Evolutionary conservation across 2,329 filamentous ascomycete genomes (phyloP).

Genomic region (Sclerotinia nivalis): DNA sequence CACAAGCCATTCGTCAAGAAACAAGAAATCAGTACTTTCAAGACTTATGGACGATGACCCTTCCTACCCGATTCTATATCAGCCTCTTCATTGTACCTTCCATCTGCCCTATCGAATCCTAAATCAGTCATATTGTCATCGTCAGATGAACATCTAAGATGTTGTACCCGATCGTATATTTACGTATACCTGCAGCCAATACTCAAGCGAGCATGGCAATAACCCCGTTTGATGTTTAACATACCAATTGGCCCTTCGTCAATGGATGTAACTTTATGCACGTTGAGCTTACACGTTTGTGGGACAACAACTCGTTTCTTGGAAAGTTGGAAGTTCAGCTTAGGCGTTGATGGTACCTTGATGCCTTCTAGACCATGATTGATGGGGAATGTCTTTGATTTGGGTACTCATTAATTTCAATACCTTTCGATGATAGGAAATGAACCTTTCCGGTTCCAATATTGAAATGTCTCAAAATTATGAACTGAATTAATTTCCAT

Average conservation of each 20-base stretch:
- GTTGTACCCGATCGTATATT: slow-evolving; percentile 12
- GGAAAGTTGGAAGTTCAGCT: slow-evolving; percentile 19
- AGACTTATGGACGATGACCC: neutral
- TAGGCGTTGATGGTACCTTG: neutral
- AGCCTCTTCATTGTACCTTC: neutral
- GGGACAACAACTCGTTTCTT: neutral
- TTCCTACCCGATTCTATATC: neutral
- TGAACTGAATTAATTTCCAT: neutral
- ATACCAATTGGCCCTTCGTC: neutral
- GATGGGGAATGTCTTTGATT: neutral
- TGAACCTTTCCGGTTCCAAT: neutral
- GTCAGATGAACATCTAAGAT: slow-evolving; percentile 19
- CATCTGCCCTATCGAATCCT: slow-evolving; percentile 8
- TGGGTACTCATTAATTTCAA: neutral
- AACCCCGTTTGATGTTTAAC: slow-evolving; percentile 6
- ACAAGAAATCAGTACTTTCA: slow-evolving; percentile 4
- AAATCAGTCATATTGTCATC: slow-evolving; percentile 14
- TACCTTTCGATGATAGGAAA: neutral
- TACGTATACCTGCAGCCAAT: slow-evolving; percentile 4
- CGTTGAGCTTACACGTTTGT: neutral
- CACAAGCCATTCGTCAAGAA: neutral
- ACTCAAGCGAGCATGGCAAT: slow-evolving; percentile 14
- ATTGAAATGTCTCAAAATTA: neutral
- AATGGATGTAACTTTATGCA: slow-evolving; percentile 4
- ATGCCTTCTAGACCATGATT: neutral